Evolutionary conservation across 2,329 filamentous ascomycete species (phyloP).

Genomic region (Aspergillus sojae): DNA sequence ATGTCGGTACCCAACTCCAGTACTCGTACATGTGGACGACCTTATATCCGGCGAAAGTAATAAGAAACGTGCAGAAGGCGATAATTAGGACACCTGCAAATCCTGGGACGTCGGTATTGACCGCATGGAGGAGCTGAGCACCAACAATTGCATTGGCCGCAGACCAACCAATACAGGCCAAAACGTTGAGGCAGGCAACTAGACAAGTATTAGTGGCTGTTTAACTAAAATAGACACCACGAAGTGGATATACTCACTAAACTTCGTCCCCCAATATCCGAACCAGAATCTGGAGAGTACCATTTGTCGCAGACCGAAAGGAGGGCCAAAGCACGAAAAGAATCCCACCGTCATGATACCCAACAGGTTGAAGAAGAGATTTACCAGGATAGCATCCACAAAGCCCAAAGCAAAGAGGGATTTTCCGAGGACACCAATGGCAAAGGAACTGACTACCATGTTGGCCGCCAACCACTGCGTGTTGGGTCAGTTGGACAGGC

Average conservation of each 20-base stretch:
- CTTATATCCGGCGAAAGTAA: conserved; percentile 76
- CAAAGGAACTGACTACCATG: conserved; percentile 76
- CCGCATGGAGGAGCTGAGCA: conserved; percentile 73
- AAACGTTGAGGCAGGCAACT: conserved; percentile 71
- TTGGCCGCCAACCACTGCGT: conserved; percentile 74
- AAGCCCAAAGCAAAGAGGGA: conserved; percentile 72
- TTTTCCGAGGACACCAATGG: conserved; percentile 71
- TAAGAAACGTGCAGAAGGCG: conserved; percentile 65
- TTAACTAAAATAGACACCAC: background rate
- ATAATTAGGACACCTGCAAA: conserved; percentile 77
- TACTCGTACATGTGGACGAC: conserved; percentile 77
- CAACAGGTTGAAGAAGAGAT: conserved; percentile 75
- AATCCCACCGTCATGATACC: conserved; percentile 73
- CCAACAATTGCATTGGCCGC: conserved; percentile 79
- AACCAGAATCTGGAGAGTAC: conserved; percentile 78
- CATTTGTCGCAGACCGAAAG: conserved; percentile 77
- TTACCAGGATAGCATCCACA: conserved; percentile 70
- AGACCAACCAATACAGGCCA: conserved; percentile 75
- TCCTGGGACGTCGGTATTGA: conserved; percentile 70
- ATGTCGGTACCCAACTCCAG: conserved; percentile 72
- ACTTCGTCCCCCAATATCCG: conserved; percentile 69
- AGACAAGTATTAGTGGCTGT: conserved; percentile 12
- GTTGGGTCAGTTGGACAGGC: conserved; percentile 27
- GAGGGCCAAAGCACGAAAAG: conserved; percentile 75
- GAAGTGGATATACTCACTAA: conserved; percentile 53